A percentile compares a stretch with the other conserved stretches of the same genome.
These are phyloP conservation scores for Rubus parviflorus DNA, from an alignment of 306 rosid species.

Conservation along the genomic window DNA sequence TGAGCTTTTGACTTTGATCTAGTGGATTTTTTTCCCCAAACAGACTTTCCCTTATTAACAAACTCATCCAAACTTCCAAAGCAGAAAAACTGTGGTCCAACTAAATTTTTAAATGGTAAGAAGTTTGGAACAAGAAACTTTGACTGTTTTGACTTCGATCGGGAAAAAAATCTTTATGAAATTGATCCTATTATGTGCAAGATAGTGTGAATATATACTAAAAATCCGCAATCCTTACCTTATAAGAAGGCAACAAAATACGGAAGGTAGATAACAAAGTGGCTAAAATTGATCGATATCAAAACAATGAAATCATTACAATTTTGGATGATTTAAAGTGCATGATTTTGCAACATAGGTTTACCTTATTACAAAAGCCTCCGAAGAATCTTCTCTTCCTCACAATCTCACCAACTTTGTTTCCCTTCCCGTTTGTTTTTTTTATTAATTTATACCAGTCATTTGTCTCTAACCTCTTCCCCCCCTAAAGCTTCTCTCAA, in stretches of 20 bases:
- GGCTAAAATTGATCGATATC: conserved; percentile 8
- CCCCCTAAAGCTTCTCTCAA: conserved; percentile 35
- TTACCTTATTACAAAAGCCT: conserved; percentile 14
- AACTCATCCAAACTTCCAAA: not conserved
- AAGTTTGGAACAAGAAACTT: not conserved
- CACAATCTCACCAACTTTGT: conserved; percentile 49
- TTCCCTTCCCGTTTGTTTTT: conserved; percentile 17
- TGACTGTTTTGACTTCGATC: not conserved
- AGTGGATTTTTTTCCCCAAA: not conserved
- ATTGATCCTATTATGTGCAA: not conserved
- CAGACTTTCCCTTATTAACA: not conserved
- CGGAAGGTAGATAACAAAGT: conserved; percentile 5
- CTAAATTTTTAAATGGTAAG: not conserved
- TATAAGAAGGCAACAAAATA: not conserved
- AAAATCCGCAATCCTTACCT: not conserved
- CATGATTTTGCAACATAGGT: conserved; percentile 11
- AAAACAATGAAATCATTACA: not conserved
- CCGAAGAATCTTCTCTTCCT: conserved; percentile 72
- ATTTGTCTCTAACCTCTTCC: conserved; percentile 35
- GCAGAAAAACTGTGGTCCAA: not conserved
- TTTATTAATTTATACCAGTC: not conserved
- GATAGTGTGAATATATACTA: not conserved
- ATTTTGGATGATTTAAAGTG: not conserved
- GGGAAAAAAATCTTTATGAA: not conserved
- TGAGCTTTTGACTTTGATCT: not conserved